Base-by-base conservation (phyloP, 2,329 filamentous ascomycete species). In the Thielaviopsis euricoi region DNA sequence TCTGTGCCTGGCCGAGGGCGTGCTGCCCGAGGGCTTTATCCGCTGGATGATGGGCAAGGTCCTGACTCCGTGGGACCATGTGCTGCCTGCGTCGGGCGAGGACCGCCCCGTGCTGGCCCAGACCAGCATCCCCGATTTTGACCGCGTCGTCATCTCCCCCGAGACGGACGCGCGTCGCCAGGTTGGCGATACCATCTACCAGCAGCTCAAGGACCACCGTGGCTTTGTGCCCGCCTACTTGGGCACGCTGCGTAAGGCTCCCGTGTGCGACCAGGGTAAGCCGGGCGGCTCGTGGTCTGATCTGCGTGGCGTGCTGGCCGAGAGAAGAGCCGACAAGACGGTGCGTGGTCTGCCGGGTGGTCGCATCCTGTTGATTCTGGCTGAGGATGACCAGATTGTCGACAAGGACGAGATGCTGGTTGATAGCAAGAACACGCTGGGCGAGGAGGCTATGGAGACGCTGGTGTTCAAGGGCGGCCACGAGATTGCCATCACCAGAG, bases 161-260 rank as follows among this genome's bases (percentile, higher is more conserved):
- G 69, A 70, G 13, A 71, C 77, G 56, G 74, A 77, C 0, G 64
- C 71, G 17, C 72, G 83, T 56, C 81, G 78, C 7, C 58, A 60
- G 22, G 76, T 87, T 3, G 77, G 81, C 0, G 74, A 75, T 3
- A 78, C 85, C 0, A 81, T 89, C 53, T 69, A 72, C 52, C 89
- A 86, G 84, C 87, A 91, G 68, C 70, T 88, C 21, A 71, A 74
- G 40, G 66, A 77, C 26, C 85, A 91, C 66, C 65, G 67, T 1
- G 87, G 85, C 0, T 90, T 88, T 64, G 72, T 88, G 5, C 72
- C 74, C 2, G 79, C 86, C 0, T 89, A 89, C 64, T 77, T 89
- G 64, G 86, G 81, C 59, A 82, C 79, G 29, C 83, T 91, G 63
- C 76, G 82, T 21, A 71, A 85, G 64, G 83, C 82, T 1, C 87